Evolutionary conservation across 2,329 filamentous ascomycete species (phyloP).

Genomic region (Exophiala lecanii-corni): DNA sequence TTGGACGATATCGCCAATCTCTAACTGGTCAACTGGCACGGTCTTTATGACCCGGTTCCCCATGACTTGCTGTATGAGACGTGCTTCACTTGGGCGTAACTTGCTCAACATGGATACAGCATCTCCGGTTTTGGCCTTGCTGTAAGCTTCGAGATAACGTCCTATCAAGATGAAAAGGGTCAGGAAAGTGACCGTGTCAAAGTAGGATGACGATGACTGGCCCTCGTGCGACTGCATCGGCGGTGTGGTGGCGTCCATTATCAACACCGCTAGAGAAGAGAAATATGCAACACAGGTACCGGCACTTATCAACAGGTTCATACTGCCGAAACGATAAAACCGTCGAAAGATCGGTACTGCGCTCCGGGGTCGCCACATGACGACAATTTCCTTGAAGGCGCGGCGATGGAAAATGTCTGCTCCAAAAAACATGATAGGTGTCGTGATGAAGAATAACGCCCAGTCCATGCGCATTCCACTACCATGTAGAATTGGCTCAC

Average conservation of each 20-base stretch:
- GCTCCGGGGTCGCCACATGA: constrained; percentile 73
- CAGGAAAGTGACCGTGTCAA: constrained; percentile 88
- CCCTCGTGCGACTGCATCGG: constrained; percentile 4
- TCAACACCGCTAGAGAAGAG: constrained; percentile 73
- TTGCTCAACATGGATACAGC: constrained; percentile 76
- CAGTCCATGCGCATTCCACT: constrained; percentile 70
- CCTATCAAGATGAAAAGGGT: constrained; percentile 78
- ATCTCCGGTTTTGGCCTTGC: constrained; percentile 84
- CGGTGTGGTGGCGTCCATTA: constrained; percentile 49
- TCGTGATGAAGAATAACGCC: constrained; percentile 74
- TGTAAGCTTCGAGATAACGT: constrained; percentile 66
- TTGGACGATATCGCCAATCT: constrained; percentile 68
- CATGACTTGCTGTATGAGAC: constrained; percentile 51
- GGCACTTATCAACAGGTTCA: constrained; percentile 89
- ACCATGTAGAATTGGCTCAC: constrained; percentile 65
- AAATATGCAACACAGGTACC: constrained; percentile 86
- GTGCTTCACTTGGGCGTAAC: constrained; percentile 70
- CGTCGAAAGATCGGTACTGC: constrained; percentile 66
- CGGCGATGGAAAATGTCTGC: constrained; percentile 80
- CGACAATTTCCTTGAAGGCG: constrained; percentile 70
- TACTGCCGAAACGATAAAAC: constrained; percentile 91
- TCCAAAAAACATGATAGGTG: constrained; percentile 80
- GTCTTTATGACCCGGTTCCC: constrained; percentile 14
- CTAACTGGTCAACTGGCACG: constrained; percentile 64
- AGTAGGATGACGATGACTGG: constrained; percentile 53